Percentiles rank a stretch among this genome's conserved stretches.
These are phyloP conservation scores for Leccinum pellstonianum DNA, from an alignment of 768 basidiomycete genomes.

Conservation along the genomic window DNA sequence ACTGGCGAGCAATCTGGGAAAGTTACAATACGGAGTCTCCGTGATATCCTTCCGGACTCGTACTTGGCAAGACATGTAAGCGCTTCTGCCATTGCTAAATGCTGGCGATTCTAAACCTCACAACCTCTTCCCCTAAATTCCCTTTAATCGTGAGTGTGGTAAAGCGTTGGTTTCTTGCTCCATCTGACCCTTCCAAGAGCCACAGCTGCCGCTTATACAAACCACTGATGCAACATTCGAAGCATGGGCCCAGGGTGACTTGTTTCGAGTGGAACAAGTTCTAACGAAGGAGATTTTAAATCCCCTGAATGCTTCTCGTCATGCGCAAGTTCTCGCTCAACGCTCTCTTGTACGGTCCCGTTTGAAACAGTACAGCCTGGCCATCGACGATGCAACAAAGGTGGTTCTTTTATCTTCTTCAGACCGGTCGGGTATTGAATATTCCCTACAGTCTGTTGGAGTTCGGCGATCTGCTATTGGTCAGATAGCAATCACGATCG, in stretches of 20 bases:
- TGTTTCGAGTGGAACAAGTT: not conserved
- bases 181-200: not conserved
- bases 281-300: not conserved
- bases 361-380: not conserved
- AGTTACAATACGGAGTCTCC: not conserved
- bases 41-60: too few species aligned
- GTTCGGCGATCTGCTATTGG: not conserved
- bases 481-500: not conserved
- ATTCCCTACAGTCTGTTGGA: not conserved
- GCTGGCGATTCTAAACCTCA: not conserved
- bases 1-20: not conserved
- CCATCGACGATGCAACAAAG: not conserved
- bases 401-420: not conserved
- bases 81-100: not conserved
- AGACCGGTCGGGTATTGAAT: not conserved
- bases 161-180: not conserved
- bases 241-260: not conserved
- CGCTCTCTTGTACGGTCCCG: not conserved
- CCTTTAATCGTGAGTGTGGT: not conserved
- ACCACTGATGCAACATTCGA: not conserved
- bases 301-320: not conserved
- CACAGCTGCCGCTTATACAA: not conserved
- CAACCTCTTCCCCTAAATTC: too few species aligned
- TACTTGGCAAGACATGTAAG: too few species aligned
- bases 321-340: too few species aligned